Conservation (phyloP, 1,139 yeast species). For the Zhuliangozyma blackwelliae region DNA sequence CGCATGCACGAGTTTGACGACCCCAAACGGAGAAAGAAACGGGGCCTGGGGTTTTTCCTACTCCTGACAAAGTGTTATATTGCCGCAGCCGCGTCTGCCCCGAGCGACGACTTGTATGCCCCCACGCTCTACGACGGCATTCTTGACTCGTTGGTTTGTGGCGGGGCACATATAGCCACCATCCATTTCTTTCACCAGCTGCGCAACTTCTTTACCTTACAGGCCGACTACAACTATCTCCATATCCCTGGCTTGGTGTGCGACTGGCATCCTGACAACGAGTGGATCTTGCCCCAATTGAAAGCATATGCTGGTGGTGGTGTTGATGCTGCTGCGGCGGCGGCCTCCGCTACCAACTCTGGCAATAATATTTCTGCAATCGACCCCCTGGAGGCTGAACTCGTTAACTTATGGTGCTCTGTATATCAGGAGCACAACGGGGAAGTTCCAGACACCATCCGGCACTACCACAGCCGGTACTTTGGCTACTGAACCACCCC, state of each 20-base stretch:
- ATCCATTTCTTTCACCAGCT: conserved; percentile 7
- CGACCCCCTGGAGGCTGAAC: no score
- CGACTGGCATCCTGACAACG: conserved; percentile 4
- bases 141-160: conserved; percentile 3
- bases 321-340: no score
- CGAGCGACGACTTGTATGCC: conserved; percentile 7
- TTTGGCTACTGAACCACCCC: no score
- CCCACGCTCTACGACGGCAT: conserved; percentile 8
- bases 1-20: conserved; percentile 2
- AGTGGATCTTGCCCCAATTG: not conserved
- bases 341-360: no score
- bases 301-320: not conserved
- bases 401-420: no score
- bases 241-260: conserved; percentile 5
- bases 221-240: conserved; percentile 8
- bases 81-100: no score
- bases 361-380: no score
- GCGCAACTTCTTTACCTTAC: conserved; percentile 6
- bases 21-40: conserved; percentile 1
- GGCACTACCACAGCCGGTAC: no score
- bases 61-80: no score
- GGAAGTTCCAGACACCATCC: no score
- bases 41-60: not conserved
- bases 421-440: no score
- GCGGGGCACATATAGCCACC: conserved; percentile 1